Evolutionary conservation across 2,329 filamentous ascomycete species (phyloP), one percentile per base, ranked within the genome.

Genomic region (Scedosporium aurantiacum): DNA sequence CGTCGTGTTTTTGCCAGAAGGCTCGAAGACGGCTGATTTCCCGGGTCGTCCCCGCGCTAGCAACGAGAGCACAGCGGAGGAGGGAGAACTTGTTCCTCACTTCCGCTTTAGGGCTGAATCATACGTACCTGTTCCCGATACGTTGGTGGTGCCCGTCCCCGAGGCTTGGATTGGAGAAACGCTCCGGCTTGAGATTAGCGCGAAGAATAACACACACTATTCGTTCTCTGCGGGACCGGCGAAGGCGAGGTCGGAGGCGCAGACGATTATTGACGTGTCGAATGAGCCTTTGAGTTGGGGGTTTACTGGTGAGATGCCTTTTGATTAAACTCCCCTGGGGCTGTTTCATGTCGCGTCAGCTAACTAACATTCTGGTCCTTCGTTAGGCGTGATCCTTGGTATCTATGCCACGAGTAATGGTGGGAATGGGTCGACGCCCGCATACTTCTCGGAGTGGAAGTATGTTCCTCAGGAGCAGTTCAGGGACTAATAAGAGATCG

Each of bases 331-430:
- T 16, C 41, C 40, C 47, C 55, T 16, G 21, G 43, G 21, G 23
- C 41, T 40, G 57, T n/a, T 32, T 40, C 14, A 14, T 40, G 12
- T 27, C 37, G 16, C 28, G 4, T 25, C 52, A 55, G 25, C n/a
- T 14, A 32, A 21, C 56, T 63, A 27, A 58, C 27, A n/a, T 2
- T 18, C 27, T 32, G 5, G 28, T 32, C 5, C 10, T 25, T 16
- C 12, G 40, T 68, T 64, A 74, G 80, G 80, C 0, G 75, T 75
- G 1, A 68, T 83, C 21, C 63, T 84, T 0, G 81, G 80, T 0
- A 73, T 77, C 1, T 83, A 82, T 66, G 76, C 76, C 47, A 83
- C 81, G 3, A 79, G 70, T 28, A 83, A 83, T 64, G 80, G 79
- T 0, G 73, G 73, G 1, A 67, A 72, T 10, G 75, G 73, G 2